Conservation (phyloP, 371 early-diverging fungal species). For the Mortierella sp. region DNA sequence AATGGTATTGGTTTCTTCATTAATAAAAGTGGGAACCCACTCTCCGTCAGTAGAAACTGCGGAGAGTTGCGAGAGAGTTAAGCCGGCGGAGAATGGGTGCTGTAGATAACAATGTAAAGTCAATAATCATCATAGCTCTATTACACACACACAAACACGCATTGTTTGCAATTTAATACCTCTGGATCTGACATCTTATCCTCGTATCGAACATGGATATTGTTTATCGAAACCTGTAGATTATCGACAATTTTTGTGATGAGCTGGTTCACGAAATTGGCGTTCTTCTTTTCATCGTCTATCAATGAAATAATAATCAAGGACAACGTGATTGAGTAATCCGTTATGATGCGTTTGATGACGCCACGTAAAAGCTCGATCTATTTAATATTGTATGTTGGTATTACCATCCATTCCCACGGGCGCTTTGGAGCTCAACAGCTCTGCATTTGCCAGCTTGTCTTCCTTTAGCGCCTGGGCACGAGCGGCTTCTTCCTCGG, state of each 20-base stretch:
- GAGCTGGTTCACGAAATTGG: conserved; percentile 86
- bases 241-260: conserved; percentile 96
- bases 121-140: neutral
- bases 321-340: neutral
- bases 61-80: conserved; percentile 91
- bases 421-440: conserved; percentile 62
- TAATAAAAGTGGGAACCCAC: conserved; percentile 88
- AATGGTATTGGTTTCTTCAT: conserved; percentile 81
- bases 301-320: neutral
- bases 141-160: neutral
- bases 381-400: neutral
- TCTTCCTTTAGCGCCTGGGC: conserved; percentile 87
- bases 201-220: conserved; percentile 96
- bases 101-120: conserved; percentile 15
- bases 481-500: conserved; percentile 84
- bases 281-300: conserved; percentile 76
- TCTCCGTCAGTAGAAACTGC: conserved; percentile 93
- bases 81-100: conserved; percentile 91
- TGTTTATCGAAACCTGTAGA: conserved; percentile 93
- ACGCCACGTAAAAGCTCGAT: neutral
- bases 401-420: conserved; percentile 57
- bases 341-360: neutral
- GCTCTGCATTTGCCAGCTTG: conserved; percentile 85
- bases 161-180: conserved; percentile 28
- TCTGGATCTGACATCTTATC: conserved; percentile 83